Conservation (phyloP, 164 flowering plant species). For the Chloranthus sessilifolius region DNA sequence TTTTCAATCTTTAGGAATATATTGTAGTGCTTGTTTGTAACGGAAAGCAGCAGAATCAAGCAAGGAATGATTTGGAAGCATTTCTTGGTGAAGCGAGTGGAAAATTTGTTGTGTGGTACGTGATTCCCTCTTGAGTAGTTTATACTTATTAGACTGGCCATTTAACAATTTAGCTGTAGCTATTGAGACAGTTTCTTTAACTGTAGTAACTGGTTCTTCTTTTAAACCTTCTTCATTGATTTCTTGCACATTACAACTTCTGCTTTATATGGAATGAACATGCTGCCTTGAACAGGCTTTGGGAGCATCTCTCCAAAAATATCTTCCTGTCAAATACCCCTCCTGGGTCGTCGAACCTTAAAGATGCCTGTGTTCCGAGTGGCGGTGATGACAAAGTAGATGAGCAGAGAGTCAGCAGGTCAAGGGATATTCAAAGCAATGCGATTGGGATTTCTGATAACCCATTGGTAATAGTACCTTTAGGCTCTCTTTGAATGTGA, state of each 20-base stretch:
- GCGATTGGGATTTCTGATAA: conserved; percentile 4
- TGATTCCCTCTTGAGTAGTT: background rate
- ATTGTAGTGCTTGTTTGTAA: conserved; percentile 42
- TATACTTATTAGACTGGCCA: too few relatives aligned
- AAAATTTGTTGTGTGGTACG: conserved; percentile 40
- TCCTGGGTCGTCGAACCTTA: background rate
- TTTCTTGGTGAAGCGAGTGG: conserved; percentile 39
- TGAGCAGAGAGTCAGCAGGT: conserved; percentile 5
- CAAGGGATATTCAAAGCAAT: conserved; percentile 8
- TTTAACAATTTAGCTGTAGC: too few relatives aligned
- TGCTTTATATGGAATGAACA: background rate
- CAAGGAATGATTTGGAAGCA: conserved; percentile 40
- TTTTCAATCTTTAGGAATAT: conserved; percentile 28
- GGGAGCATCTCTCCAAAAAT: conserved; percentile 24
- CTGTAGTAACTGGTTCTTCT: background rate
- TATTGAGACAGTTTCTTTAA: too few relatives aligned
- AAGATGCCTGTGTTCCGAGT: conserved; percentile 6
- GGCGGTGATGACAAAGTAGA: conserved; percentile 7
- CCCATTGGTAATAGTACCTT: conserved; percentile 13
- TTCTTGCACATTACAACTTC: background rate
- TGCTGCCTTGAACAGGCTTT: conserved; percentile 24
- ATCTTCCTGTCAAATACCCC: conserved; percentile 2
- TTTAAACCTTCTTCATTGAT: background rate
- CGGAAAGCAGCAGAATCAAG: conserved; percentile 36
- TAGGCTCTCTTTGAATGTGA: background rate